Evolutionary conservation across 441 rosid species (phyloP), one percentile per base, ranked within the genome.

Genomic region (Pelargonium australe): DNA sequence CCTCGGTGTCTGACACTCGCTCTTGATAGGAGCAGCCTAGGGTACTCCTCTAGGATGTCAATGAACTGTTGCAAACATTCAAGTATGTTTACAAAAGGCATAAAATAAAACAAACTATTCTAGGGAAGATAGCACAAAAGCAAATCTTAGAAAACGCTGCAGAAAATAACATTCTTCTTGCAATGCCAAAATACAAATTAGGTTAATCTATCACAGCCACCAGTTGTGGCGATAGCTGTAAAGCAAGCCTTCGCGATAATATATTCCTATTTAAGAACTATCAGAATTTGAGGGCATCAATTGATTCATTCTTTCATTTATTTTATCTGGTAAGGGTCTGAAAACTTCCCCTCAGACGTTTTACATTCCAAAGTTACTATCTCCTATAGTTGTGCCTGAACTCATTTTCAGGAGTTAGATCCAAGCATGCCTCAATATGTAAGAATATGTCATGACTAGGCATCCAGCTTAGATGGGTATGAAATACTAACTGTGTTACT

Each of bases 1-100:
- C 89, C 87, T 10, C 71, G 80, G 66, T 88, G 82, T 23, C 71
- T 79, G 31, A 91, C 85, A 34, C 96, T 91, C 31, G 92, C 92
- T 79, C 82, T 94, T 55, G 94, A 87, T 65, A 94, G 66, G 5
- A 69, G 82, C 72, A 94, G 81, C 84, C 77, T 80, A 0, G 99
- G 95, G 74, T 89, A 89, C 71, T 85, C 90, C 81, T 87, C 96
- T 11, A 94, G 86, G 80, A 83, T 77, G 72, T 83, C 75, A 17
- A 91, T 87, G 76, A 94, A 94, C 97, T 91, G 85, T 61, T 71
- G 44, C 23, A n/a, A n/a, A 49, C n/a, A 76, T 63, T 53, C 9
- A 51, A 11, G 57, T 49, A 25, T 0, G 2, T 25, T 25, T 25
- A 25, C 2, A 25, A 25, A 25, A 25, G 31, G 31, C 31, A 25